Conservation (phyloP, 371 early-diverging fungal species). For the Mucor mucedo region DNA sequence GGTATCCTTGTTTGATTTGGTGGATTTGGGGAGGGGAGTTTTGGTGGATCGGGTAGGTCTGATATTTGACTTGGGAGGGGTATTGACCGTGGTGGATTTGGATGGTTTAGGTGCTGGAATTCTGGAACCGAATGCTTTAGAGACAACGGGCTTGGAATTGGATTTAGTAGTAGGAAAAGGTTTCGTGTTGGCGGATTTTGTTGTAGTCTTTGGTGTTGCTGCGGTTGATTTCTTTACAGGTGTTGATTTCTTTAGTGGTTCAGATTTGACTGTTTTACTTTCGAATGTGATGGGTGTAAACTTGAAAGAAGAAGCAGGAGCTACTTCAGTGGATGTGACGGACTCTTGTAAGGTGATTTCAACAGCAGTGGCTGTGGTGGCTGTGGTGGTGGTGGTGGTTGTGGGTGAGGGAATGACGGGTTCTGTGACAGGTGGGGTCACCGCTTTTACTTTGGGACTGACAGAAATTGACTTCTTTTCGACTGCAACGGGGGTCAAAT, state of each 20-base stretch:
- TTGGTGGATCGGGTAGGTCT: too few relatives aligned
- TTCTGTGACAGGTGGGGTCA: too few relatives aligned
- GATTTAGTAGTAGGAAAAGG: neutral
- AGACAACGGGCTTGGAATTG: too few relatives aligned
- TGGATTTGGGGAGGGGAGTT: too few relatives aligned
- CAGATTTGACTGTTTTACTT: constrained; percentile 13
- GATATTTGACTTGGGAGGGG: neutral
- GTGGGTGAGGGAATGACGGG: too few relatives aligned
- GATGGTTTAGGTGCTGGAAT: neutral
- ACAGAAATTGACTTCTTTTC: neutral
- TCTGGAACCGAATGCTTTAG: too few relatives aligned
- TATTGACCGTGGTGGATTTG: neutral
- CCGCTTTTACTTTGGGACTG: neutral
- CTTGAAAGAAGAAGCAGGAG: constrained; percentile 28
- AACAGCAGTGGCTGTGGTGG: neutral
- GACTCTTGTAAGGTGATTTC: neutral
- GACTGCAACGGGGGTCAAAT: neutral
- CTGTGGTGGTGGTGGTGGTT: neutral
- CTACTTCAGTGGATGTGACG: neutral
- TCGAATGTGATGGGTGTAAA: constrained; percentile 52
- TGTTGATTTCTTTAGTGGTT: neutral
- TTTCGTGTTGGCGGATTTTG: neutral
- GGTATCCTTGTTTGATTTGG: too few relatives aligned
- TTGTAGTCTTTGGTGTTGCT: neutral
- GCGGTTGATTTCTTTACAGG: neutral